Evolutionary conservation across 2,329 filamentous ascomycete genomes (phyloP).

Genomic region (Mariannaea elegans): DNA sequence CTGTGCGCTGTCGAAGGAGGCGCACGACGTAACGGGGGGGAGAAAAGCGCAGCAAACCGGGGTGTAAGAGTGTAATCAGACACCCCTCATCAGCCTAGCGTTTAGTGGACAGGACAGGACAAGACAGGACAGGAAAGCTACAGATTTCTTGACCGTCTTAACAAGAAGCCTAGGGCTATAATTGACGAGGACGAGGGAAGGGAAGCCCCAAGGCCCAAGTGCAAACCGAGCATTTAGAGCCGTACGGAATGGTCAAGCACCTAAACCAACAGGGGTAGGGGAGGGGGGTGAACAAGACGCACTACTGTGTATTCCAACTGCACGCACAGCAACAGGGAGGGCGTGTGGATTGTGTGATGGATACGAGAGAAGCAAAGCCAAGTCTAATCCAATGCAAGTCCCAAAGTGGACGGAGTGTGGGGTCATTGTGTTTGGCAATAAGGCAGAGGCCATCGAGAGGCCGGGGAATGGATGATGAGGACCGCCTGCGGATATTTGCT

Average conservation of each 20-base stretch:
- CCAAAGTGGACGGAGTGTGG: conserved; percentile 31
- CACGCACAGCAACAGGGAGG: neutral
- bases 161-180: conserved; percentile 37
- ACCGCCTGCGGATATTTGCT: conserved; percentile 18
- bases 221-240: conserved; percentile 13
- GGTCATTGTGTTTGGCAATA: conserved; percentile 39
- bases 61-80: conserved; percentile 12
- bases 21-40: conserved; percentile 35
- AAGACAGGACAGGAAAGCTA: conserved; percentile 12
- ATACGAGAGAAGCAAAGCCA: conserved; percentile 14
- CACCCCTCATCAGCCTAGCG: conserved; percentile 32
- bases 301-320: neutral
- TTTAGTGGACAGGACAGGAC: conserved; percentile 26
- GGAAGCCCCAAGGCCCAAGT: conserved; percentile 16
- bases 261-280: conserved; percentile 10
- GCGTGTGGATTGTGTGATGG: conserved; percentile 20
- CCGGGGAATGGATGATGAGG: conserved; percentile 28
- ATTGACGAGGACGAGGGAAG: conserved; percentile 25
- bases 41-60: conserved; percentile 35
- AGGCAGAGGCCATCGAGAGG: conserved; percentile 39
- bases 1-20: conserved; percentile 32
- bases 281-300: conserved; percentile 14
- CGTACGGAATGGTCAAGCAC: conserved; percentile 20
- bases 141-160: conserved; percentile 25
- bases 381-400: conserved; percentile 3